Evolutionary conservation across 164 flowering plant genomes (phyloP).

Genomic region (Euptelea pleiosperma): DNA sequence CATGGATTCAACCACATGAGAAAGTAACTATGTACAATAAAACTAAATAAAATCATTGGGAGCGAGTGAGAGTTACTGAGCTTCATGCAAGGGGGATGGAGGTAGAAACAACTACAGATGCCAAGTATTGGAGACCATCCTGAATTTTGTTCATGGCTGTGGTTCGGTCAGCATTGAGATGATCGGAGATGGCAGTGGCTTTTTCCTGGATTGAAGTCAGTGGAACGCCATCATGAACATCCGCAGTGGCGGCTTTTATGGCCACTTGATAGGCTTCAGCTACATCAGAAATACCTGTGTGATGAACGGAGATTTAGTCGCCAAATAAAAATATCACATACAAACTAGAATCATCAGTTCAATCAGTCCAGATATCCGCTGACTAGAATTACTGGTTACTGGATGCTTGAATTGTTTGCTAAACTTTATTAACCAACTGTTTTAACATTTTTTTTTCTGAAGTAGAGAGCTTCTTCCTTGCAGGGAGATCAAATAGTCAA

Average conservation of each 20-base stretch:
- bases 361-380: no score
- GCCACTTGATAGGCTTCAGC: constrained; percentile 72
- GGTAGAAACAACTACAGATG: constrained; percentile 65
- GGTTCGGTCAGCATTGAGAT: constrained; percentile 51
- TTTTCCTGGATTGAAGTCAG: constrained; percentile 62
- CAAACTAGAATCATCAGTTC: not conserved
- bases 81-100: constrained; percentile 66
- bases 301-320: not conserved
- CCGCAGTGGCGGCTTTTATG: constrained; percentile 47
- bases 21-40: constrained; percentile 23
- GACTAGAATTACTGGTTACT: no score
- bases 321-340: no score
- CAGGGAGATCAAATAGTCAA: no score
- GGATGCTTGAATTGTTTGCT: no score
- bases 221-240: constrained; percentile 39
- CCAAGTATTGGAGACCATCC: constrained; percentile 78
- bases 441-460: no score
- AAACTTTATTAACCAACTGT: no score
- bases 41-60: not conserved
- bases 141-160: constrained; percentile 67
- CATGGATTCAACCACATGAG: no score
- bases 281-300: constrained; percentile 80
- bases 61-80: constrained; percentile 1
- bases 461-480: no score
- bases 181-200: constrained; percentile 52